These are phyloP conservation scores for Calonectria pauciramosa DNA, from an alignment of 2,329 filamentous ascomycete species.

Conservation along the genomic window DNA sequence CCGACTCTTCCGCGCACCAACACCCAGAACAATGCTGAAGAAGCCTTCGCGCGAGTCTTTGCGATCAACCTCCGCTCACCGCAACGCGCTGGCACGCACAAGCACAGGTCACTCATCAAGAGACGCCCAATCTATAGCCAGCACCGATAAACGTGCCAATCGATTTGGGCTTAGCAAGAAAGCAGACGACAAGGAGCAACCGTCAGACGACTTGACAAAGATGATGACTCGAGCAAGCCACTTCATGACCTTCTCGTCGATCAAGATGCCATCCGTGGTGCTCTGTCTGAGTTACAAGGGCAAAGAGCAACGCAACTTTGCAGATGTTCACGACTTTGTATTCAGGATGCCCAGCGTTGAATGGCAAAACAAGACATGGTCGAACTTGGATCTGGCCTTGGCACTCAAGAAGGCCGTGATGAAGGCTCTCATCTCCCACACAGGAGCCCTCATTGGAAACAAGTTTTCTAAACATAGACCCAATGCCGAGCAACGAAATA, in stretches of 20 bases:
- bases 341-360: constrained; percentile 95
- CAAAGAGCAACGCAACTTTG: constrained; percentile 93
- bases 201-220: constrained; percentile 91
- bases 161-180: constrained; percentile 70
- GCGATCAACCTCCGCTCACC: constrained; percentile 57
- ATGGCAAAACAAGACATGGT: constrained; percentile 99
- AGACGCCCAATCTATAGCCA: constrained; percentile 52
- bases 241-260: constrained; percentile 97
- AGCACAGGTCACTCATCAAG: constrained; percentile 61
- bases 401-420: constrained; percentile 95
- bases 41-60: constrained; percentile 72
- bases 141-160: constrained; percentile 58
- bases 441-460: constrained; percentile 96
- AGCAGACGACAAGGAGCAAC: constrained; percentile 64
- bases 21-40: constrained; percentile 61
- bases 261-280: constrained; percentile 95
- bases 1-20: constrained; percentile 63
- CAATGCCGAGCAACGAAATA: constrained; percentile 81
- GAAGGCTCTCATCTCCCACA: constrained; percentile 93
- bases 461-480: constrained; percentile 94
- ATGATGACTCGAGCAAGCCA: constrained; percentile 97
- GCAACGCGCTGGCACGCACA: constrained; percentile 61
- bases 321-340: constrained; percentile 97
- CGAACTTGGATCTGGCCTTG: constrained; percentile 92
- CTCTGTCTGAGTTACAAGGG: constrained; percentile 97